These are phyloP conservation scores for Selenicereus undatus DNA, from an alignment of 148 eudicot species.

Conservation along the genomic window DNA sequence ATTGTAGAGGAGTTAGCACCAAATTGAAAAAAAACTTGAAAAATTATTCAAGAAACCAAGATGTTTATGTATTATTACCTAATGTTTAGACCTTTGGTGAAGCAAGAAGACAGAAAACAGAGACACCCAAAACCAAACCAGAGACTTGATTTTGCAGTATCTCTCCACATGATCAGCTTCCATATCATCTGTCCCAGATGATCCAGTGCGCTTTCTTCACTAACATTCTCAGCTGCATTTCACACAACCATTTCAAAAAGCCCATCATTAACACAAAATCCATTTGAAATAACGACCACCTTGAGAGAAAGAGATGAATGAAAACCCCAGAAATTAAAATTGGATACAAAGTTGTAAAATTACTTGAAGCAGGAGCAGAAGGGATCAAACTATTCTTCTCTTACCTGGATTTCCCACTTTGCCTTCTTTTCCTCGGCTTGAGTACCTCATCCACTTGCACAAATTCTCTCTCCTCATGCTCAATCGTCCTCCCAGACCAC, in stretches of 20 bases:
- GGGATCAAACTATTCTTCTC: conserved; percentile 38
- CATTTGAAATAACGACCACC: neutral
- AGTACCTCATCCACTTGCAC: conserved; percentile 45
- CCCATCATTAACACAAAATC: too few relatives aligned
- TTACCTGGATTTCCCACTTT: conserved; percentile 52
- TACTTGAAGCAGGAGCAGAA: too few relatives aligned
- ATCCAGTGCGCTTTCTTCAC: conserved; percentile 54
- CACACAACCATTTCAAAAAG: too few relatives aligned
- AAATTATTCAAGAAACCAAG: neutral
- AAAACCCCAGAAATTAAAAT: too few relatives aligned
- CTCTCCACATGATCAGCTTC: conserved; percentile 83
- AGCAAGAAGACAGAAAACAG: conserved; percentile 83
- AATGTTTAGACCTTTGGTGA: conserved; percentile 55
- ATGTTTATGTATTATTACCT: conserved; percentile 40
- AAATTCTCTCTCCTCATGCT: conserved; percentile 54
- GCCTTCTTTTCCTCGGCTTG: conserved; percentile 52
- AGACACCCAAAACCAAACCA: too few relatives aligned
- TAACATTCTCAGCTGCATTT: too few relatives aligned
- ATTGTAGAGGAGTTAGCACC: neutral
- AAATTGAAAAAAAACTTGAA: neutral
- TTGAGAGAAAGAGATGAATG: too few relatives aligned
- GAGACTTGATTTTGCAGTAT: conserved; percentile 80
- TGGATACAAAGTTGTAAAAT: too few relatives aligned
- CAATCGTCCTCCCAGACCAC: conserved; percentile 53
- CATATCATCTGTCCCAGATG: conserved; percentile 43